These are phyloP conservation scores for Nothopassalora personata DNA, from an alignment of 2,329 filamentous ascomycete genomes.

Conservation along the genomic window DNA sequence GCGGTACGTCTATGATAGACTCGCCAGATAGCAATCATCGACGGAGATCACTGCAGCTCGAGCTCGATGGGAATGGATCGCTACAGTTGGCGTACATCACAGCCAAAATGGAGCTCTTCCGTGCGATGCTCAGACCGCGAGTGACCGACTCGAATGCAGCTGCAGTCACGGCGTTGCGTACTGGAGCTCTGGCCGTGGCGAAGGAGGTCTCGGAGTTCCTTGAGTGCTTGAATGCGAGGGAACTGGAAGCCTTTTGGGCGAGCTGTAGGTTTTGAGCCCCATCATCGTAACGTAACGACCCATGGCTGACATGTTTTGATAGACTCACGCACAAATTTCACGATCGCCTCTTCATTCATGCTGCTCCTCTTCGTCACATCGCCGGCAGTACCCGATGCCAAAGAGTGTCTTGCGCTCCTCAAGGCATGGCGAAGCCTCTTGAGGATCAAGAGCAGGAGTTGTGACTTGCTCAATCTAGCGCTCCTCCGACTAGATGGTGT, in stretches of 20 bases:
- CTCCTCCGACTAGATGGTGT: slow-evolving; percentile 30
- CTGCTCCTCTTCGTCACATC: slow-evolving; percentile 32
- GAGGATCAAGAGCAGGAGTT: slow-evolving; percentile 31
- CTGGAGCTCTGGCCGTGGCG: slow-evolving; percentile 29
- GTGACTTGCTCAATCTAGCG: slow-evolving; percentile 32
- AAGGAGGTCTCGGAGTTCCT: slow-evolving; percentile 31
- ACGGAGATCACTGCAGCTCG: slow-evolving; percentile 32
- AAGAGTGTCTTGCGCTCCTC: slow-evolving; percentile 29
- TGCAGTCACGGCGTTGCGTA: slow-evolving; percentile 29
- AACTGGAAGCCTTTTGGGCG: slow-evolving; percentile 33
- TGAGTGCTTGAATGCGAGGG: slow-evolving; percentile 26
- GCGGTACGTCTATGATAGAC: slow-evolving; percentile 8
- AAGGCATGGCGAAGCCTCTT: slow-evolving; percentile 29
- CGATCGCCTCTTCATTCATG: slow-evolving; percentile 33
- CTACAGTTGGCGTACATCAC: slow-evolving; percentile 50
- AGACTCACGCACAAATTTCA: slow-evolving; percentile 34
- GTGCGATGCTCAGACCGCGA: slow-evolving; percentile 44
- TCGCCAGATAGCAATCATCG: slow-evolving; percentile 17
- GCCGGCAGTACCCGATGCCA: slow-evolving; percentile 25
- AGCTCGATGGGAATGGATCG: slow-evolving; percentile 43
- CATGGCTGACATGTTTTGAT: not conserved
- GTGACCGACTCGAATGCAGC: slow-evolving; percentile 25
- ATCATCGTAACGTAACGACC: not conserved
- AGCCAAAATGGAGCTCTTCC: slow-evolving; percentile 49
- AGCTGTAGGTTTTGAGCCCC: slow-evolving; percentile 25